Base-by-base conservation (phyloP, 2,329 filamentous ascomycete genomes). In the Orbilia quercus region DNA sequence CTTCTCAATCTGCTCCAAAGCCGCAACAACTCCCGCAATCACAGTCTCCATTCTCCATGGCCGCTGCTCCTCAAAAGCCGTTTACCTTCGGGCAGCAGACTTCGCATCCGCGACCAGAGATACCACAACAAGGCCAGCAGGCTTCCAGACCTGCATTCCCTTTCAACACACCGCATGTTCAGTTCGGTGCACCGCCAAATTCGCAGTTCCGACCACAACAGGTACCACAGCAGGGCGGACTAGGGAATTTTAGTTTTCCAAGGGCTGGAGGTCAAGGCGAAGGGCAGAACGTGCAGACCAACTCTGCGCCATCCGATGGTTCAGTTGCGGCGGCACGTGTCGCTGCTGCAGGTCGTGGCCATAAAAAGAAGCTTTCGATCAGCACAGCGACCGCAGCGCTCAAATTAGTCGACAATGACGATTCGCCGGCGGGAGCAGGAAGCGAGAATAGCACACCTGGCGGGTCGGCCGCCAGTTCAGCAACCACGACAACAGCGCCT, bases 361-460 rank as follows among this genome's bases (percentile, higher is more conserved):
- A 74, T 20, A 74, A 69, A 55, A 74, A 74, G 50, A 74, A 69
- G 47, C 63, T 74, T 23, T 74, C 70, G 64, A 74, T 74, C 57
- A 74, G 70, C 70, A 74, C 70, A 12, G 70, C 70, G 50, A 74
- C 70, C 28, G 70, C 70, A 1, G 70, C 70, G 20, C 70, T 74
- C n/a, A 74, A 67, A 36, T 54, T 74, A 28, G 64, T 40, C 31
- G 70, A 74, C 47, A 74, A 63, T 40, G 64, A 74, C 31, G 62
- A 74, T 16, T 69, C 70, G 7, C 57, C 70, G 2, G 70, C 70
- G 5, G 58, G 34, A 16, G 51, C 42, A 18, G 62, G 44, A 22
- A 74, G 70, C 57, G 70, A 64, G 25, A 51, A 59, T 22, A 66
- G 57, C 63, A 74, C 70, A 25, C 70, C 70, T 12, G 54, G 70